Conservation (phyloP, 768 basidiomycete genomes). For the Tulasnella sp. region DNA sequence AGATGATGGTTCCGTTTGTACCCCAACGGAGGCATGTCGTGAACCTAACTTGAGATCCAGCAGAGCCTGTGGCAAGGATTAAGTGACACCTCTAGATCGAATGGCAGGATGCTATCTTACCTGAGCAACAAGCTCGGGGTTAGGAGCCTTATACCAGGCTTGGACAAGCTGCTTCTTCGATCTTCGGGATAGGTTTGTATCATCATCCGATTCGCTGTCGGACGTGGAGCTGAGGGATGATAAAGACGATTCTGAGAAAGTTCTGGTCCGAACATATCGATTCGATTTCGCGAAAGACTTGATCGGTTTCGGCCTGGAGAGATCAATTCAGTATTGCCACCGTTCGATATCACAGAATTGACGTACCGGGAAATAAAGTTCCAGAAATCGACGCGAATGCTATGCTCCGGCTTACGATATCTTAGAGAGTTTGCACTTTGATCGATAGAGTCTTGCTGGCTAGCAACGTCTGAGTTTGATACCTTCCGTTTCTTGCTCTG, state of each 20-base stretch:
- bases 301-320: background rate
- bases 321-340: background rate
- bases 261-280: background rate
- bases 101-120: background rate
- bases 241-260: slow-evolving; percentile 6
- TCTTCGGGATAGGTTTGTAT: background rate
- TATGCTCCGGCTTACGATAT: slow-evolving; percentile 85
- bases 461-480: background rate
- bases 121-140: background rate
- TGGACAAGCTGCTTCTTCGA: background rate
- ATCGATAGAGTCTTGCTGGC: slow-evolving; percentile 22
- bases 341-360: background rate
- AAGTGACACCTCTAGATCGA: background rate
- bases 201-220: background rate
- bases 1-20: background rate
- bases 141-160: background rate
- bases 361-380: background rate
- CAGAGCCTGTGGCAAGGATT: background rate
- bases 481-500: slow-evolving; percentile 3
- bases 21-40: background rate
- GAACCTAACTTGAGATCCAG: background rate
- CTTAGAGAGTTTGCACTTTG: slow-evolving; percentile 45
- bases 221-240: slow-evolving; percentile 5
- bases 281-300: background rate
- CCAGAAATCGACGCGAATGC: slow-evolving; percentile 95